Evolutionary conservation across 208 protist genomes (phyloP), one percentile per base, ranked within the genome.

Genomic region (Borovskyia barvae): DNA sequence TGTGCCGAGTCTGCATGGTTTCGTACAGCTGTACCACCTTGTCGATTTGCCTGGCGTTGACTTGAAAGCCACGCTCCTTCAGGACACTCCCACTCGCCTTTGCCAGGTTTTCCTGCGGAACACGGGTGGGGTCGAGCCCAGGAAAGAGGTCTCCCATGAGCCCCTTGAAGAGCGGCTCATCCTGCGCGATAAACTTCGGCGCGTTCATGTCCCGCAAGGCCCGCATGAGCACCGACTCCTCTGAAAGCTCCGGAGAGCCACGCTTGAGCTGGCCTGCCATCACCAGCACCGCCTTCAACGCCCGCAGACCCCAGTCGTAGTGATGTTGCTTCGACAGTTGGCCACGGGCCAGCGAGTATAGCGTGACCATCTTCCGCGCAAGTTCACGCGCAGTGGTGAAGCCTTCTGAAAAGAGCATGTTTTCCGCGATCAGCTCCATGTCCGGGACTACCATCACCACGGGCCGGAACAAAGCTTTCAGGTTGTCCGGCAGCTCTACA

Each of bases 151-250:
- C 98, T 14, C 87, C 85, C 67, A 99, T 98, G 25, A 99, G 89
- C 40, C 97, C 98, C 43, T 93, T 82, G 82, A 99, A 99, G 20
- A 99, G 86, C 25, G 98, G 98, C 40, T 99, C 97, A 71, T 99
- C 98, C 63, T 99, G 94, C 39, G 95, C 98, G 41, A 99, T 93
- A 82, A 99, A 99, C 81, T 99, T 99, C n/a, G 98, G 98, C 45
- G 98, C 85, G 75, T 99, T 99, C 97, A 99, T 99, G 77, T 99
- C 98, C 47, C 98, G 91, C 42, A 99, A 76, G 24, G 98, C 98
- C 48, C 97, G 88, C 98, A 99, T 99, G 28, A 99, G 86, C 56
- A 99, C 96, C 51, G 97, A 94, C 52, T 99, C 92, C 70, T 99
- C 97, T 11, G 75, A 67, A n/a, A 98, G 76, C 12, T 98, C 87